Evolutionary conservation across 2,329 filamentous ascomycete species (phyloP).

Genomic region (Mollisiaceae sp.): DNA sequence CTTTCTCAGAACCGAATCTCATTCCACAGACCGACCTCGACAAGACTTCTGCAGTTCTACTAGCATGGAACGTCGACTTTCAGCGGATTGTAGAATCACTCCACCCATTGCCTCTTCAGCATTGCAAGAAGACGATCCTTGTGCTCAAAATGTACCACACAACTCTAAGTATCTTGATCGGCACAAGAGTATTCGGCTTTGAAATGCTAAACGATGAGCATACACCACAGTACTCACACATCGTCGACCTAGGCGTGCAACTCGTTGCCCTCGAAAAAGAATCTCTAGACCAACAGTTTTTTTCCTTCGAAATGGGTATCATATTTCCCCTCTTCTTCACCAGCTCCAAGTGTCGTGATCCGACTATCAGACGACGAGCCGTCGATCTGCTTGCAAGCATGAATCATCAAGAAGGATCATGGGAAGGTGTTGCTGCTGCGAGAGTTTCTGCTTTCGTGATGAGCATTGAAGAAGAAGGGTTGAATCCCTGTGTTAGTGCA

Average conservation of each 20-base stretch:
- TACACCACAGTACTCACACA: constrained; percentile 11
- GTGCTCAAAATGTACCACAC: constrained; percentile 26
- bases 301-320: constrained; percentile 28
- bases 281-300: constrained; percentile 13
- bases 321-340: constrained; percentile 24
- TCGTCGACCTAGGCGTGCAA: constrained; percentile 18
- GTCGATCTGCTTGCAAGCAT: constrained; percentile 49
- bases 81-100: not conserved
- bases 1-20: not conserved
- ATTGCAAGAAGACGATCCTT: not conserved
- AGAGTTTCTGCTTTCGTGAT: constrained; percentile 23
- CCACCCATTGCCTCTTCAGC: not conserved
- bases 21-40: not conserved
- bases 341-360: constrained; percentile 24
- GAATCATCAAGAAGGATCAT: constrained; percentile 68
- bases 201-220: constrained; percentile 19
- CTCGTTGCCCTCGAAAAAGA: not conserved
- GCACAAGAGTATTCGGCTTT: constrained; percentile 18
- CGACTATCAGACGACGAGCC: constrained; percentile 19
- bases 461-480: constrained; percentile 22
- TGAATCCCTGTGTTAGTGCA: constrained; percentile 1
- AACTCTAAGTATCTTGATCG: constrained; percentile 21
- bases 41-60: not conserved
- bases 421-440: constrained; percentile 50
- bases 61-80: not conserved